These are phyloP conservation scores for Sugiyamaella grinbergsii DNA, from an alignment of 1,139 yeast species.

Conservation along the genomic window DNA sequence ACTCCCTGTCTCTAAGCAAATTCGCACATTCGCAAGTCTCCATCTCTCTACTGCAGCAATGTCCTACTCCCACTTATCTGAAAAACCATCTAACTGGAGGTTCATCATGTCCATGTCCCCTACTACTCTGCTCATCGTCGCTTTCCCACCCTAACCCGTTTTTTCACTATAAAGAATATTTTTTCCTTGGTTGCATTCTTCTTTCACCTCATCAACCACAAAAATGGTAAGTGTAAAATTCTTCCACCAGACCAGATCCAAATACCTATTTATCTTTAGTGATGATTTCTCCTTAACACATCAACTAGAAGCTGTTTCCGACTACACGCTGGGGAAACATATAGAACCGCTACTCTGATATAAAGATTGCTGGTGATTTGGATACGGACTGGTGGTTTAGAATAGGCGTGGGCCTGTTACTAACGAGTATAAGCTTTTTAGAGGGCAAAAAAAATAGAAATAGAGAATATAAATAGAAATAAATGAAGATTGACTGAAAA, in stretches of 20 bases:
- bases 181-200: not conserved
- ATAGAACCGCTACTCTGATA: constrained; percentile 42
- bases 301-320: constrained; percentile 44
- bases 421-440: no score
- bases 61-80: no score
- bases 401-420: no score
- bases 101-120: no score
- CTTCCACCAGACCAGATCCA: not conserved
- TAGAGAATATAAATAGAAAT: not conserved
- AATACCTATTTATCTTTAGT: constrained; percentile 3
- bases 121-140: no score
- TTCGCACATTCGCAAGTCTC: no score
- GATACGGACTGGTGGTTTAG: not conserved
- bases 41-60: no score
- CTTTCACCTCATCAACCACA: not conserved
- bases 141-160: constrained; percentile 2
- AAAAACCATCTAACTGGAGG: no score
- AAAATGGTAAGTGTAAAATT: constrained; percentile 8
- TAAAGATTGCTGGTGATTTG: not conserved
- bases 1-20: no score
- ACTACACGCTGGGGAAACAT: constrained; percentile 39
- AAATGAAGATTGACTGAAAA: no score
- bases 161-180: not conserved
- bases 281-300: constrained; percentile 24
- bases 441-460: not conserved